Evolutionary conservation across 495 filamentous ascomycete genomes (phyloP), one percentile per base, ranked within the genome.

Genomic region (Aspergillus bridgeri): DNA sequence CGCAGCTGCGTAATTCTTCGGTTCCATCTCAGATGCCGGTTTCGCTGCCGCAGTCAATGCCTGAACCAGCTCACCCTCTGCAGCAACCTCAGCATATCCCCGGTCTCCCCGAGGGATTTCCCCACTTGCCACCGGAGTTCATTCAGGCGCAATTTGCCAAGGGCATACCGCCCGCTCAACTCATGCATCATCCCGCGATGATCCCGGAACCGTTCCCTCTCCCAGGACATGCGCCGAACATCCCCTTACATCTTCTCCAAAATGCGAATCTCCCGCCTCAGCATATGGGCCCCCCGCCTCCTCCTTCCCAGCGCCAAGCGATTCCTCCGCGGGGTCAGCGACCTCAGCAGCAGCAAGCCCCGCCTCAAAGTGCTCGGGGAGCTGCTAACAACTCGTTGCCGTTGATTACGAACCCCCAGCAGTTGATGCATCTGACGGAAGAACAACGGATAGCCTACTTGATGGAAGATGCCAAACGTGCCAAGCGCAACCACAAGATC

Each of bases 401-500:
- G 5, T 70, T 82, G 56, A 86, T 83, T 66, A 90, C 81, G 60
- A 86, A 82, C 71, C 87, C 80, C 21, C 81, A 89, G 51, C 92
- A 96, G 64, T 79, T 93, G 22, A 77, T 89, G 55, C 78, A 89
- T 38, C 76, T 96, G 51, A 83, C 86, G n/a, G 88, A 92, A 58
- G 88, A 91, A 45, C 81, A 88, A 50, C 90, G 92, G 58, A 79
- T 85, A 17, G 82, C 86, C 15, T 96, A 89, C 67, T 70, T 96
- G 56, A 83, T 88, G 58, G 94, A 96, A 62, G 94, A 98, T 68
- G 92, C 93, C 9, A 96, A 91, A 73, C 85, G 95, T 48, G 90
- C 95, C 3, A 99, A 99, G 75, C 86, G 94, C 27, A 98, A 98
- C 67, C 93, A 98, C 77, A 99, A 99, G 77, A 99, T 99, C 53